A percentile compares a stretch with the other conserved stretches of the same genome.
These are phyloP conservation scores for Colletotrichum gloeosporioides DNA, from an alignment of 2,329 filamentous ascomycete species.

Conservation along the genomic window DNA sequence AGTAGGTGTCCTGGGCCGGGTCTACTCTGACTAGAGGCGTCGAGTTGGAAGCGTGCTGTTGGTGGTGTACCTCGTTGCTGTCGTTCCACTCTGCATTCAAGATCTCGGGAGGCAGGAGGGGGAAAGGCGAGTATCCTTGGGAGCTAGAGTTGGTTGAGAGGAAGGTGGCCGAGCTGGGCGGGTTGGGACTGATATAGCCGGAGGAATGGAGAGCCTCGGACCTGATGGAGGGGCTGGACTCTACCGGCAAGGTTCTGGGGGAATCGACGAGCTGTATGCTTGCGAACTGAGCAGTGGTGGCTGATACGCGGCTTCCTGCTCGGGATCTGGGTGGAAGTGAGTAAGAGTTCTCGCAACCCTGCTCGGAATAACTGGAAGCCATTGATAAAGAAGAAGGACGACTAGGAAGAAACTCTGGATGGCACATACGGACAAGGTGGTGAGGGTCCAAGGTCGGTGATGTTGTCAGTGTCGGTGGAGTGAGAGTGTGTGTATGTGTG, in stretches of 20 bases:
- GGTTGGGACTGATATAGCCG: slow-evolving; percentile 30
- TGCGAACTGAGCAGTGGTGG: slow-evolving; percentile 29
- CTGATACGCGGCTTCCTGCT: slow-evolving; percentile 33
- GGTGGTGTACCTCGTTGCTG: slow-evolving; percentile 19
- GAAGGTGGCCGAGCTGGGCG: slow-evolving; percentile 28
- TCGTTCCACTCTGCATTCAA: slow-evolving; percentile 37
- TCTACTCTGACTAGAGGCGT: slow-evolving; percentile 38
- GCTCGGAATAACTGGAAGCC: slow-evolving; percentile 31
- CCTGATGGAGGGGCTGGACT: slow-evolving; percentile 26
- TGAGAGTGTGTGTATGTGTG: neutral
- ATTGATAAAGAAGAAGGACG: slow-evolving; percentile 29
- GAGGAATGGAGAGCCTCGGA: slow-evolving; percentile 28
- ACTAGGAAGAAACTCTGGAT: slow-evolving; percentile 29
- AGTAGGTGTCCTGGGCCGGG: slow-evolving; percentile 31
- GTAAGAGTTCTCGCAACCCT: slow-evolving; percentile 33
- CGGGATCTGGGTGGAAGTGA: slow-evolving; percentile 39
- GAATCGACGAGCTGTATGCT: slow-evolving; percentile 30
- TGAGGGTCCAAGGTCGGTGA: neutral
- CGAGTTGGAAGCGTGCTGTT: slow-evolving; percentile 21
- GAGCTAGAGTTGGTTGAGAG: slow-evolving; percentile 26
- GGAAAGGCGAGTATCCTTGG: slow-evolving; percentile 31
- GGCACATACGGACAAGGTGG: slow-evolving; percentile 29
- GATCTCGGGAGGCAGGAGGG: slow-evolving; percentile 29
- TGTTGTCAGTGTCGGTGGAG: neutral
- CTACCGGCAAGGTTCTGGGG: slow-evolving; percentile 25